phyloP scores from a whole-genome alignment of 2,329 filamentous ascomycete species.

The Myriosclerotinia duriaeana region DNA sequence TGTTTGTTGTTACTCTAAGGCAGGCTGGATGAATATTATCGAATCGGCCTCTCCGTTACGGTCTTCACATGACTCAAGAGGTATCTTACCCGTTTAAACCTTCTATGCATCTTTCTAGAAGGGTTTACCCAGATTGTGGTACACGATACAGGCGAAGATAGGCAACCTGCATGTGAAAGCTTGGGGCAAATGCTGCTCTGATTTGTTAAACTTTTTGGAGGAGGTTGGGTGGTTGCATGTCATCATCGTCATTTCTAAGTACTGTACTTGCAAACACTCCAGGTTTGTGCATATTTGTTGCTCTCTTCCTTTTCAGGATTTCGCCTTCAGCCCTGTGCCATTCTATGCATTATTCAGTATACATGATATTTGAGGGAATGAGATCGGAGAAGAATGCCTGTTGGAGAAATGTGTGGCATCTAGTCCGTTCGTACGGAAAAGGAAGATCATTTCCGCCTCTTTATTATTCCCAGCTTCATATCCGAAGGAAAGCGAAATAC shows the following conservation, averaged over 20 bases:
- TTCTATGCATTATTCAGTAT: not conserved
- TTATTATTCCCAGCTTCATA: not conserved
- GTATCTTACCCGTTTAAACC: conserved; percentile 9
- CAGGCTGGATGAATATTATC: not conserved
- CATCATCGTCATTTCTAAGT: conserved; percentile 15
- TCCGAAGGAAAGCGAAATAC: not conserved
- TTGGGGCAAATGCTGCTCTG: conserved; percentile 12
- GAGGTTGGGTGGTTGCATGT: not conserved
- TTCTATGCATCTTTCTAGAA: conserved; percentile 16
- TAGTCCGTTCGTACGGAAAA: not conserved
- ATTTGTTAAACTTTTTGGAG: not conserved
- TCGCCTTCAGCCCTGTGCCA: conserved; percentile 20
- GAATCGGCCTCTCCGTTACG: conserved; percentile 11
- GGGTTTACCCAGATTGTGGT: not conserved
- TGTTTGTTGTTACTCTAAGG: not conserved
- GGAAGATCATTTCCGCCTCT: not conserved
- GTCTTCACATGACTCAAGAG: conserved; percentile 4
- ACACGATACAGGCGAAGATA: not conserved
- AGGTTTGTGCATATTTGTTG: not conserved
- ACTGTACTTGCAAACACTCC: conserved; percentile 1
- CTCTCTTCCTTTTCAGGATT: not conserved
- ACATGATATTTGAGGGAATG: not conserved
- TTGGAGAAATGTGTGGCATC: not conserved
- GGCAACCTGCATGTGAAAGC: conserved; percentile 1
- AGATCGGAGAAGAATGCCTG: not conserved